Base-by-base conservation (phyloP, 495 filamentous ascomycete species). In the Friedmanniomyces endolithicus region DNA sequence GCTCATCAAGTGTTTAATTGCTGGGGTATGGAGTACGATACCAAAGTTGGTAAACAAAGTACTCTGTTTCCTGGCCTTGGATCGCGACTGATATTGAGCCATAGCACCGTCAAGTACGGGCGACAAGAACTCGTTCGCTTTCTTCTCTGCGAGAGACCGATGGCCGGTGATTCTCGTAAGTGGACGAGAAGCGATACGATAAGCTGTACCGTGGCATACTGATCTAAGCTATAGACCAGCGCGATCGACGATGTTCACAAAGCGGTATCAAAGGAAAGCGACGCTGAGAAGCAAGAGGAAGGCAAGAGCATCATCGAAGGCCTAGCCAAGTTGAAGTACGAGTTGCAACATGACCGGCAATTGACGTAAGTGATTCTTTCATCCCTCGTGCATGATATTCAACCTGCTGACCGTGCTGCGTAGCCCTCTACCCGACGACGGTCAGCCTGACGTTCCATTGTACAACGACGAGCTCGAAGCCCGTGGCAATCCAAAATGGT, bases 171-270 rank as follows among this genome's bases (percentile, higher is more conserved):
- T 98, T 64, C 68, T 98, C 47, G 90, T 95, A 59, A 64, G 80
- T 63, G 53, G 22, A 25, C 43, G 11, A 31, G 34, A 46, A 41
- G 45, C 7, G n/a, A 39, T 22, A 25, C 40, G 19, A 31, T 4
- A 31, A 31, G 11, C 51, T n/a, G 52, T 48, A 25, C 12, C 20
- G 33, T 11, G 6, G 35, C 50, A 48, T 68, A 29, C 49, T 25
- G 60, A 52, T 45, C 52, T 39, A n/a, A 33, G 33, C 45, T 12
- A 41, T 62, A 96, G 90, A 97, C 92, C 17, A 81, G 88, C 68
- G 89, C 86, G 25, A 95, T 98, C 66, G 90, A 97, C 66, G 89
- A 97, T 66, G 75, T 90, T 20, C 89, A 95, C 70, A 85, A 85
- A 4, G 77, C 85, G 19, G 81, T 88, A 0, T 75, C 75, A 20